A percentile compares a stretch with the other conserved stretches of the same genome.
Evolutionary conservation across 768 basidiomycete species (phyloP).

Genomic region (Omphalotus guepiniiformis): DNA sequence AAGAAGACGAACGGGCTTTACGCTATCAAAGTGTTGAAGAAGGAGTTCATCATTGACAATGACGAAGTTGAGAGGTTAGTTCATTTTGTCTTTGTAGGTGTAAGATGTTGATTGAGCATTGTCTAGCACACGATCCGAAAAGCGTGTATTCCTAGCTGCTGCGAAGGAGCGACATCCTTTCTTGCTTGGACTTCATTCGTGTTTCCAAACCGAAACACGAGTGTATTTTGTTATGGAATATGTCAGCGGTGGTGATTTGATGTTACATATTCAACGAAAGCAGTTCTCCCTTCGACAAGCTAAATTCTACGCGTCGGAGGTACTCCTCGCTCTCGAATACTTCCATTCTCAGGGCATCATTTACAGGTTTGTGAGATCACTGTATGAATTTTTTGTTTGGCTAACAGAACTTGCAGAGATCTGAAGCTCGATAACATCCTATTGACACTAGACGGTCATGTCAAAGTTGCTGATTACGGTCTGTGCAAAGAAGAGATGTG

Average conservation of each 20-base stretch:
- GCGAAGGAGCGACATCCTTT: conserved; percentile 97
- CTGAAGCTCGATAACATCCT: conserved; percentile 98
- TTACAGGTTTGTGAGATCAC: conserved; percentile 66
- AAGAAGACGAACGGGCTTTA: conserved; percentile 85
- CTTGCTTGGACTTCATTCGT: conserved; percentile 93
- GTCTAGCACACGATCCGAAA: conserved; percentile 94
- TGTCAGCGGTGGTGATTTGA: conserved; percentile 96
- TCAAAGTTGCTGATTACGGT: conserved; percentile 99
- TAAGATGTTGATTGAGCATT: neutral
- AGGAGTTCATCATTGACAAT: conserved; percentile 99
- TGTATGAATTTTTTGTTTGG: neutral
- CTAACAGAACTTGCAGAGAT: conserved; percentile 52
- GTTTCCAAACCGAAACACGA: conserved; percentile 99
- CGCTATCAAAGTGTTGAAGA: conserved; percentile 99
- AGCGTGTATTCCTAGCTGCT: conserved; percentile 97
- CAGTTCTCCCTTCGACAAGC: conserved; percentile 98
- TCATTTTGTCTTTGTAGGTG: neutral
- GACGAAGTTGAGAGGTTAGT: conserved; percentile 97
- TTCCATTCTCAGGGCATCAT: conserved; percentile 99
- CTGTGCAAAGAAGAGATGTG: conserved; percentile 99
- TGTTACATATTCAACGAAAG: conserved; percentile 98
- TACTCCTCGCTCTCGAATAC: conserved; percentile 92
- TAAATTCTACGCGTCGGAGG: conserved; percentile 98
- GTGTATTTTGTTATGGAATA: conserved; percentile 99
- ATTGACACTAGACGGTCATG: conserved; percentile 93